Conservation (phyloP, 164 flowering plant species). For the Macadamia tetraphylla region DNA sequence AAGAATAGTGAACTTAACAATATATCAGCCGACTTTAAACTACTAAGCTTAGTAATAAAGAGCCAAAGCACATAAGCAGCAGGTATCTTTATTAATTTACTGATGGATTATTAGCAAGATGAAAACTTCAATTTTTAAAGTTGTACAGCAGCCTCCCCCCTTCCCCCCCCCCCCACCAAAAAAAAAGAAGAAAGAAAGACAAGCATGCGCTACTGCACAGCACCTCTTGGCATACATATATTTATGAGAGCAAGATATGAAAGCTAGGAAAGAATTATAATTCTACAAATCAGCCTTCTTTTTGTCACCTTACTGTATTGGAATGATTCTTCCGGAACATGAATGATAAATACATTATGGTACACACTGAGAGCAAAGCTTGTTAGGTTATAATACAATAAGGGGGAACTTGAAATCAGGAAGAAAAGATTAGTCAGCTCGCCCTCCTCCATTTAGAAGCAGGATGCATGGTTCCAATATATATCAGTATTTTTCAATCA, state of each 20-base stretch:
- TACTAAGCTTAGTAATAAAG: no score
- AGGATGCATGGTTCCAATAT: background rate
- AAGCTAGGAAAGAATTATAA: background rate
- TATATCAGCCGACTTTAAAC: no score
- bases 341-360: background rate
- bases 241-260: background rate
- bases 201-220: background rate
- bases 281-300: background rate
- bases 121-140: no score
- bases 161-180: no score
- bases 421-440: conserved; percentile 1
- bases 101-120: no score
- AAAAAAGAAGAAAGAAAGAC: background rate
- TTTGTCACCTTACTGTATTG: background rate
- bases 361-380: conserved; percentile 2
- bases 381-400: background rate
- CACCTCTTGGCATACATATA: background rate
- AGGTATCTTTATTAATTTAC: no score
- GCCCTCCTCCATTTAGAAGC: no score
- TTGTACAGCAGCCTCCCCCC: no score
- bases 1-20: no score
- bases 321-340: background rate
- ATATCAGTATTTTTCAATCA: background rate
- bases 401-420: background rate
- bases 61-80: no score